Evolutionary conservation across 129 eudicot genomes (phyloP), one percentile per base, ranked within the genome.

Genomic region (Centrapalus pauciflorus): DNA sequence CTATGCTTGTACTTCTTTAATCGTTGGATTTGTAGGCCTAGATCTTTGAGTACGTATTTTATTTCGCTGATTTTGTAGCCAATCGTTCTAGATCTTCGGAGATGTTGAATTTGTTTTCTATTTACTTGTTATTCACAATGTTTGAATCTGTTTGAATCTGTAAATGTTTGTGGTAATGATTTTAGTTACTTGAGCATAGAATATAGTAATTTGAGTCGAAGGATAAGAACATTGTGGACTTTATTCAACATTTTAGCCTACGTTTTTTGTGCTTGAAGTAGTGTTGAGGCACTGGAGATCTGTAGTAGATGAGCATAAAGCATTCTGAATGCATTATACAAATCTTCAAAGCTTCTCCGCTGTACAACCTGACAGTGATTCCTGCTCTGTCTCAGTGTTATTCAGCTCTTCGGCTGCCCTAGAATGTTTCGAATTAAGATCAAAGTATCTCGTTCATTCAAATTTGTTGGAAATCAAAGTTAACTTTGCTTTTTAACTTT

Each of bases 21-120:
- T 28, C 14, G 14, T 5, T 11, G 26, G 25, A 1, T 17, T 52
- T 35, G n/a, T 73, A 9, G 20, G 1, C 10, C 6, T 54, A 64
- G 72, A 73, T 64, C 66, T 13, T 25, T 13, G 32, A 37, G 20
- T 62, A 16, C 2, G 40, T 13, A 21, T 64, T n/a, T 54, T 20
- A 4, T 64, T 51, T 19, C 29, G 20, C n/a, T 64, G 35, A 29
- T 46, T 71, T 71, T 71, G 50, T 13, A 33, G 61, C 48, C 48
- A 30, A 32, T 59, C 26, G 38, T 14, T 33, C 52, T 46, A 46
- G 76, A 60, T 71, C 60, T 71, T 71, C 11, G 27, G 10, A 12
- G 29, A 48, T 66, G 32, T 5, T 66, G 41, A 5, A 0, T 3
- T 34, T 52, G 23, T 24, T 2, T 4, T 20, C 7, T 12, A 41